Evolutionary conservation across 192 early-diverging fungal genomes (phyloP).

Genomic region (Backusella morwellensis): DNA sequence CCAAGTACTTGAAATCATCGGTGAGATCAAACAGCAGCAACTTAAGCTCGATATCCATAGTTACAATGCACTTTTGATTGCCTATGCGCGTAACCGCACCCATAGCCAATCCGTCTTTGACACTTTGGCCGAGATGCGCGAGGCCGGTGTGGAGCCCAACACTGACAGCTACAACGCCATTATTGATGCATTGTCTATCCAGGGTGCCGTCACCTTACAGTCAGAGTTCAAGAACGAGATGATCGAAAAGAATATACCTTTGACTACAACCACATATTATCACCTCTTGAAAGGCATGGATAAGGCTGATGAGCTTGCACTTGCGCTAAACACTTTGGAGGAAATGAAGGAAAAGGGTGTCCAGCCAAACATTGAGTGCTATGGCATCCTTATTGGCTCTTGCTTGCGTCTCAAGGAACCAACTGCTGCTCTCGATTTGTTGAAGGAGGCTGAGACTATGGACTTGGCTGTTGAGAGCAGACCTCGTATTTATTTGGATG

Average conservation of each 20-base stretch:
- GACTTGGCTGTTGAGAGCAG: conserved; percentile 31
- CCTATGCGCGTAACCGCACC: conserved; percentile 28
- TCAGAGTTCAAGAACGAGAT: conserved; percentile 12
- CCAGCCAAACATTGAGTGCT: conserved; percentile 30
- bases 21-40: conserved; percentile 31
- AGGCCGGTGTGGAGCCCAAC: conserved; percentile 29
- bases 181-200: conserved; percentile 9
- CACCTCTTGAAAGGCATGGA: conserved; percentile 37
- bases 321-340: conserved; percentile 39
- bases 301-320: conserved; percentile 29
- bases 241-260: conserved; percentile 12
- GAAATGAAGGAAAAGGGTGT: conserved; percentile 37
- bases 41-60: conserved; percentile 40
- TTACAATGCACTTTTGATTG: conserved; percentile 38
- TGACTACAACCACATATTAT: conserved; percentile 34
- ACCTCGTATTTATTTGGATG: conserved; percentile 36
- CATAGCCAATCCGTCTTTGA: not conserved
- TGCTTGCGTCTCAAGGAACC: conserved; percentile 32
- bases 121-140: conserved; percentile 39
- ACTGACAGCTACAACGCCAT: conserved; percentile 40
- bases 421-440: conserved; percentile 35
- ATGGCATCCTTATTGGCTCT: conserved; percentile 25
- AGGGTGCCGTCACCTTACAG: not conserved
- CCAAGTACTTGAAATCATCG: conserved; percentile 12
- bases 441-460: conserved; percentile 43